A percentile compares a stretch with the other conserved stretches of the same genome.
phyloP scores from a whole-genome alignment of 257 asterid species.

The Eustoma russellianum region DNA sequence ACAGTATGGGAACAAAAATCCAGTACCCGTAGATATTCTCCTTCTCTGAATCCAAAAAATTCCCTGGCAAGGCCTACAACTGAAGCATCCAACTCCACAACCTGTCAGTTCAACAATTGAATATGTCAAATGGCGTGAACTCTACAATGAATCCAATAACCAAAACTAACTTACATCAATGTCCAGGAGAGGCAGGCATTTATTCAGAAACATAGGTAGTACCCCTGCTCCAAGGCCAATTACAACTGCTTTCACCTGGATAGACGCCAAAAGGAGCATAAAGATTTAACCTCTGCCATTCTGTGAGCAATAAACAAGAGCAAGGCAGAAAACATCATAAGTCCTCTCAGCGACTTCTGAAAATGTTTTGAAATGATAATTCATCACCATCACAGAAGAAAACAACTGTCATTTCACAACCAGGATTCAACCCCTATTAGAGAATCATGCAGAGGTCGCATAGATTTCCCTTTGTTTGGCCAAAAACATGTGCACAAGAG shows the following conservation, averaged over 20 bases:
- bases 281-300: neutral
- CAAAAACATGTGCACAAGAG: neutral
- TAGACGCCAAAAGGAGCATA: slow-evolving; percentile 5
- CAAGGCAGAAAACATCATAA: neutral
- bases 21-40: slow-evolving; percentile 54
- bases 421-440: no score
- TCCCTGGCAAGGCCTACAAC: slow-evolving; percentile 66
- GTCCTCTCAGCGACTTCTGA: neutral
- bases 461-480: neutral
- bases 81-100: slow-evolving; percentile 71
- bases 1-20: neutral
- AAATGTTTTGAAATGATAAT: neutral
- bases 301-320: neutral
- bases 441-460: neutral
- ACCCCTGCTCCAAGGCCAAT: slow-evolving; percentile 98
- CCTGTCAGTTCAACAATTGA: slow-evolving; percentile 40
- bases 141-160: neutral
- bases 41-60: slow-evolving; percentile 61
- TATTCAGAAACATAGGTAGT: slow-evolving; percentile 87
- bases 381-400: neutral
- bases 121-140: neutral
- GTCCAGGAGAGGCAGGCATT: slow-evolving; percentile 39
- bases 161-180: slow-evolving; percentile 43
- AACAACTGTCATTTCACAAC: neutral
- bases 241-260: slow-evolving; percentile 58